Base-by-base conservation (phyloP, 805 yeast species). In the Nakazawaea ambrosiae region DNA sequence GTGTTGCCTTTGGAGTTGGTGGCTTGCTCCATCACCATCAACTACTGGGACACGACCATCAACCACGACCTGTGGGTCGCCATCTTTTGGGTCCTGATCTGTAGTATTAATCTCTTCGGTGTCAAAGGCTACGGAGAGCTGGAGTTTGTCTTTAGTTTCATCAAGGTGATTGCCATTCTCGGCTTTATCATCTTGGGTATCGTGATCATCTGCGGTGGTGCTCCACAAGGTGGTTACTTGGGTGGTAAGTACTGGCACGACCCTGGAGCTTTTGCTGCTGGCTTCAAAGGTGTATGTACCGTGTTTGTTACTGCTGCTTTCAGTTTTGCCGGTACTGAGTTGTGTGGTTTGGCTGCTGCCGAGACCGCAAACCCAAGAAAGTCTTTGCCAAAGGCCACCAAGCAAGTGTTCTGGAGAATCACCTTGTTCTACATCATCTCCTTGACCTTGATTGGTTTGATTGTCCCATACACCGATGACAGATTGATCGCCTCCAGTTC, bases 101-200 rank as follows among this genome's bases (percentile, higher is more conserved):
- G 73, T 23, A 42, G 56, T 27, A 70, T 78, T 42, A 78, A 78
- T 54, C 56, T 78, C 39, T 70, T 75, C 38, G 84, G 85, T 47
- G 79, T 76, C 26, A 65, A 61, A 47, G 83, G 83, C 41, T 79
- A 77, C 49, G 85, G 84, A 56, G 86, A 79, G 57, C 76, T 78
- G 24, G 86, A 79, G 55, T 76, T 72, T 46, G 50, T 73, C 31
- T 69, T 79, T 48, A 72, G 78, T 37, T 33, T 63, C 16, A 60
- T 71, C 39, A 79, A 79, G 54, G 70, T 76, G n/a, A 33, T 66
- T 15, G 77, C 81, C 55, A 69, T 79, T 36, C 39, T 66, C 29
- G 83, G 81, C 5, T 79, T 77, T 51, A 65, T 73, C 41, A 65
- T 79, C 39, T 58, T 77, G 34, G 70, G 75, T 42, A 63, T 78